These are phyloP conservation scores for Poa pratensis DNA, from an alignment of 176 grass and related monocot genomes.

Conservation along the genomic window DNA sequence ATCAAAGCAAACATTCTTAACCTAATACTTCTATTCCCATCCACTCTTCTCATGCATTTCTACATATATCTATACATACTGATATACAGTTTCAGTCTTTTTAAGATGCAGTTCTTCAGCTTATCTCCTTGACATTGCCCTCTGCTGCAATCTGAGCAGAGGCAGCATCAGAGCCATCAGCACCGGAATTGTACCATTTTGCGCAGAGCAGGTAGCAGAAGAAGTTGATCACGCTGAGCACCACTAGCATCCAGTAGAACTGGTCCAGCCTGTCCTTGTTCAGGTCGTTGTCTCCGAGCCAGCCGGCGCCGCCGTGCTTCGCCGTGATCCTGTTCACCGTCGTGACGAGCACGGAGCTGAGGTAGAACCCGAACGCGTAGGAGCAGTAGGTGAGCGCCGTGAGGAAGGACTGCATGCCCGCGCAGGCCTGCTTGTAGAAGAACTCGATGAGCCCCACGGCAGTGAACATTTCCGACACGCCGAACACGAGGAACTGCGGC, in stretches of 20 bases:
- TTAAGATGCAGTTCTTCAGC: conserved; percentile 21
- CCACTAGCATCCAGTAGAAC: conserved; percentile 87
- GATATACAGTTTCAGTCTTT: conserved; percentile 48
- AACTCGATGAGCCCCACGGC: conserved; percentile 97
- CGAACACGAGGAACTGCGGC: conserved; percentile 93
- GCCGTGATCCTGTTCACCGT: conserved; percentile 86
- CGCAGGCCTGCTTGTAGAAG: conserved; percentile 94
- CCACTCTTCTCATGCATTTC: conserved; percentile 8
- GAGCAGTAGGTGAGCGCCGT: conserved; percentile 98
- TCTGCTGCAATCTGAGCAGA: conserved; percentile 53
- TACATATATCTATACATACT: conserved; percentile 37
- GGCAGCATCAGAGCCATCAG: conserved; percentile 21
- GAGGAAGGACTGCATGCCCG: conserved; percentile 90
- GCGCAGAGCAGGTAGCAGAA: conserved; percentile 80
- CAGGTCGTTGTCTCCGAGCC: conserved; percentile 81
- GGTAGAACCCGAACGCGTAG: conserved; percentile 96
- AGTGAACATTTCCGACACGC: conserved; percentile 97
- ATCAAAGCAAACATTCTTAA: conserved; percentile 13
- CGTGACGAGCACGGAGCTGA: conserved; percentile 88
- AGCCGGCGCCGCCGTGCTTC: conserved; percentile 45
- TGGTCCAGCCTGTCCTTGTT: conserved; percentile 89
- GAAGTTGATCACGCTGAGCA: conserved; percentile 88
- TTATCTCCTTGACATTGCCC: conserved; percentile 50
- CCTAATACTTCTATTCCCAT: too few species aligned
- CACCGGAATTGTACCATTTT: conserved; percentile 63